Base-by-base conservation (phyloP, 2,329 filamentous ascomycete species). In the Aspergillus sp. region DNA sequence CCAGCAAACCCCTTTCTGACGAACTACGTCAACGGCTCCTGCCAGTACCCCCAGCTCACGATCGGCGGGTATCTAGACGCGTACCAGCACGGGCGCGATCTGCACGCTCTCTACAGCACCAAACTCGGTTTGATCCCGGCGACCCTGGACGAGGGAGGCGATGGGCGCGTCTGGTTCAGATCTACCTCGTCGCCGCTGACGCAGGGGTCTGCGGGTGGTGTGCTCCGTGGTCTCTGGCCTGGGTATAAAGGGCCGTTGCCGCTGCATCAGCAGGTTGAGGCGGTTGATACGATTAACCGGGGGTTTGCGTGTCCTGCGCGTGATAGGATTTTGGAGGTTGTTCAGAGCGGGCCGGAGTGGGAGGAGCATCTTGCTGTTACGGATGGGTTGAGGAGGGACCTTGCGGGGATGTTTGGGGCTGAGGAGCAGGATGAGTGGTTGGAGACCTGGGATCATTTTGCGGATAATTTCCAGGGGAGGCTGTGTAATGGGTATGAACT, bases 401-500 rank as follows among this genome's bases (percentile, higher is more conserved):
- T 76, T 6, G 70, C 67, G 1, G 63, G 62, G 6, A 73, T 74
- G 68, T 64, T 75, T 3, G 69, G 69, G 6, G 73, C 71, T 3
- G 62, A 46, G 2, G 46, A 61, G 3, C 60, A 57, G 0, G 64
- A 61, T 35, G 62, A 64, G 7, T 77, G 74, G 74, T 66, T 68
- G 53, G 56, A 43, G 2, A 75, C 69, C 0, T 75, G 75, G 40
- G 74, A 76, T 41, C 73, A 76, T 58, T 75, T 76, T 53, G 66
- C 71, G 0, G 74, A 77, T 56, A 75, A 76, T 31, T 77, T 77
- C 63, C 74, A 77, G 54, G 74, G 63, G 3, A 71, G 74, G 2
- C 65, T 76, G 5, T 76, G 74, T 51, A 76, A 77, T 50, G 74
- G 74, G 5, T 77, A 77, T 41, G 46, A 65, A 0, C 63, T 76